These are phyloP conservation scores for Apiotrichum gracile DNA, from an alignment of 1,284 basidiomycete genomes.

Conservation along the genomic window DNA sequence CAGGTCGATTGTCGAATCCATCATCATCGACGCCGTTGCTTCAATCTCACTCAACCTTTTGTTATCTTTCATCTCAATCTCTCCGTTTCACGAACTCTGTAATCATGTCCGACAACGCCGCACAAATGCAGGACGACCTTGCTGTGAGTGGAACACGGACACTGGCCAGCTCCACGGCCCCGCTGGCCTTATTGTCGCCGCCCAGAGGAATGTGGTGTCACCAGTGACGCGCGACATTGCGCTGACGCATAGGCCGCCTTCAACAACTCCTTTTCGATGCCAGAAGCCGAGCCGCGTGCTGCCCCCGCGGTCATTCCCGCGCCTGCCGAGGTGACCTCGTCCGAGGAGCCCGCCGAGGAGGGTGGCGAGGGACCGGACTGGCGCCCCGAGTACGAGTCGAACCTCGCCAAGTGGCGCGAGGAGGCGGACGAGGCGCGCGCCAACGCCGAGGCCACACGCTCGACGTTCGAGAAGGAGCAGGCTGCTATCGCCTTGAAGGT, in stretches of 20 bases:
- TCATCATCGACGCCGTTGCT: background rate
- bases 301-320: constrained; percentile 1
- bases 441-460: constrained; percentile 68
- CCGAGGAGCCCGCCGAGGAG: constrained; percentile 9
- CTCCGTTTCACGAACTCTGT: background rate
- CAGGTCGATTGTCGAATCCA: background rate
- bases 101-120: constrained; percentile 39
- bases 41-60: background rate
- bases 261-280: constrained; percentile 40
- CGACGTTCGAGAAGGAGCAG: constrained; percentile 57
- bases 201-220: background rate
- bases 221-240: background rate
- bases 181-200: no score
- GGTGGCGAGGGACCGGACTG: constrained; percentile 45
- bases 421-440: constrained; percentile 66
- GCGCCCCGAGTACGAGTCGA: constrained; percentile 63
- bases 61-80: background rate
- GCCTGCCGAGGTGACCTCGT: background rate
- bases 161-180: no score
- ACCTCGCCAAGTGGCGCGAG: constrained; percentile 64
- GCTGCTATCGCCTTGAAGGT: constrained; percentile 22
- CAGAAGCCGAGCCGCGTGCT: constrained; percentile 26
- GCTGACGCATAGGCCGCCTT: constrained; percentile 37
- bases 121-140: constrained; percentile 35
- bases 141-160: constrained; percentile 24